These are phyloP conservation scores for Xanthoconium separans DNA, from an alignment of 1,284 basidiomycete species.

Conservation along the genomic window DNA sequence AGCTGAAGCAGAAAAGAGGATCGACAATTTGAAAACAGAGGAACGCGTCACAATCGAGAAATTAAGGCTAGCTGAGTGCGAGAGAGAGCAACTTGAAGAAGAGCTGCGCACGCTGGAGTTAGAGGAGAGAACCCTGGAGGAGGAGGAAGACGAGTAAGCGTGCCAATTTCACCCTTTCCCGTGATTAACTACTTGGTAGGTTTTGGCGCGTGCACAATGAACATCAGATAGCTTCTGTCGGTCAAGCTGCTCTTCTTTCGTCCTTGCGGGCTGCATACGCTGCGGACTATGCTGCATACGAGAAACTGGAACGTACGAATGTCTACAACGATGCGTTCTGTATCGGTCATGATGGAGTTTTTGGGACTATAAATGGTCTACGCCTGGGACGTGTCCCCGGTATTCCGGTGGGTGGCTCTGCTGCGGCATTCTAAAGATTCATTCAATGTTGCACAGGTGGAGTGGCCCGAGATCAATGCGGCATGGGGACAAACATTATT, in stretches of 20 bases:
- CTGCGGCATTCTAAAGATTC: slow-evolving; percentile 4
- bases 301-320: slow-evolving; percentile 90
- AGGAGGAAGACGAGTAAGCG: slow-evolving; percentile 78
- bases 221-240: slow-evolving; percentile 61
- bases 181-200: slow-evolving; percentile 40
- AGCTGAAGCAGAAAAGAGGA: slow-evolving; percentile 67
- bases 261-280: slow-evolving; percentile 76
- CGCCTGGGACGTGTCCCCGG: slow-evolving; percentile 85
- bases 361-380: slow-evolving; percentile 96
- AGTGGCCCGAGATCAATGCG: slow-evolving; percentile 99
- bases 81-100: slow-evolving; percentile 70
- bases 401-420: slow-evolving; percentile 53
- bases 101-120: slow-evolving; percentile 71
- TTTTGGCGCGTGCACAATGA: slow-evolving; percentile 84
- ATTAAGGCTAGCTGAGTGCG: slow-evolving; percentile 69
- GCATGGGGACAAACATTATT: slow-evolving; percentile 98
- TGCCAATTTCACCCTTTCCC: neutral
- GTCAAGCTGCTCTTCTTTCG: slow-evolving; percentile 67
- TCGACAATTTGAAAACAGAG: slow-evolving; percentile 74
- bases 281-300: slow-evolving; percentile 71
- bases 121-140: slow-evolving; percentile 74
- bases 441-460: slow-evolving; percentile 56
- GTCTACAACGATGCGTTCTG: slow-evolving; percentile 99
- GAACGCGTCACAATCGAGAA: slow-evolving; percentile 72
- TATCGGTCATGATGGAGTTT: slow-evolving; percentile 91